phyloP scores from a whole-genome alignment of 441 rosid species.

The Pelargonium fulgidum region DNA sequence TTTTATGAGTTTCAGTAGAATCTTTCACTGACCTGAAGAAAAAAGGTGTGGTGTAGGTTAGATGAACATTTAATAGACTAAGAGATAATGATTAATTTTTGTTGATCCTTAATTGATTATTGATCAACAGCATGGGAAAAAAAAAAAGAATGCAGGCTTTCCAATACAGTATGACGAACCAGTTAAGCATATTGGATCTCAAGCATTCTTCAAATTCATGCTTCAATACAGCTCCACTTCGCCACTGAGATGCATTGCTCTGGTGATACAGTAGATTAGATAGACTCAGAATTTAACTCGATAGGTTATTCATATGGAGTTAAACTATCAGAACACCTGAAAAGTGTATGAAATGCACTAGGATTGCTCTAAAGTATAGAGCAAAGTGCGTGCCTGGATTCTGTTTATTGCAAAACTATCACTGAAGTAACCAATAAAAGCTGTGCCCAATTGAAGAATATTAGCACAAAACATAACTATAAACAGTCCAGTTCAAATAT shows the following conservation, averaged over 20 bases:
- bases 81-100: conserved; percentile 10
- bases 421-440: neutral
- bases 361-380: neutral
- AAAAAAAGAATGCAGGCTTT: conserved; percentile 17
- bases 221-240: conserved; percentile 70
- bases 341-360: neutral
- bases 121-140: conserved; percentile 6
- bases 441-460: neutral
- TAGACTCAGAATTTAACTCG: conserved; percentile 19
- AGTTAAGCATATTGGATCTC: conserved; percentile 51
- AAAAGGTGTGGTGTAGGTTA: conserved; percentile 14
- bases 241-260: conserved; percentile 86
- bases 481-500: neutral
- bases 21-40: conserved; percentile 59
- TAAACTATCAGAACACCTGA: neutral
- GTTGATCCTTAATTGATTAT: neutral
- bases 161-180: conserved; percentile 44
- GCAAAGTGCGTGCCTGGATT: neutral
- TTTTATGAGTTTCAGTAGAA: conserved; percentile 28
- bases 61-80: conserved; percentile 12
- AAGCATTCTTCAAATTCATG: conserved; percentile 82
- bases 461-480: neutral
- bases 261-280: conserved; percentile 31
- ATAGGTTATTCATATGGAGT: neutral
- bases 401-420: neutral